Evolutionary conservation across 1,139 yeast genomes (phyloP), one percentile per base, ranked within the genome.

Genomic region (Kodamaea suecica): DNA sequence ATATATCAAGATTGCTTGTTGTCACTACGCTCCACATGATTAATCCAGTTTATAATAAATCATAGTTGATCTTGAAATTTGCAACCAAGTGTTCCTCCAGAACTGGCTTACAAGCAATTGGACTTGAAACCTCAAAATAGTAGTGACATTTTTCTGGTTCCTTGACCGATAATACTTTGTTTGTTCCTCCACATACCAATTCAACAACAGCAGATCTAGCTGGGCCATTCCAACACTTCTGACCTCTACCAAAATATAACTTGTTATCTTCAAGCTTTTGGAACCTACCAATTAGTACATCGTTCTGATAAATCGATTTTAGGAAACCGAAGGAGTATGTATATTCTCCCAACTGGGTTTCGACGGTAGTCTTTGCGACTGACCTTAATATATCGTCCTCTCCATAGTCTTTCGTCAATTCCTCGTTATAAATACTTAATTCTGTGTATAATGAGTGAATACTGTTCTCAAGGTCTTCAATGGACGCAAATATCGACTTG

Each of bases 161-260:
- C 30, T 81, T 68, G 4, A 90, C 95, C 3, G 78, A 60, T 19
- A 79, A 37, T 20, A 94, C 63, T 40, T 72, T 67, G 29, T 74
- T 64, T 2, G 65, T 61, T 3, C 63, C 55, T 1, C 95, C 95
- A 60, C 99, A 94, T 14, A 66, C 64, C 40, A 92, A 55, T 17
- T 70, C 68, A 3, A 86, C 80, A 8, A 60, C 61, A 0, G 88
- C 90, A 23, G 82, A 73, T 54, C 99, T 76, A 19, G 66, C 58
- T 3, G 97, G 97, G 0, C 98, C 98, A 55, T 88, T 86, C 97
- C 98, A 92, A 59, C 99, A 94, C 52, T 73, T 73, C 33, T 80
- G 80, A n/a, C 99, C 99, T 23, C 68, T 57, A 4, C 57, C 65
- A 52, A 67, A 90, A 30, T 44, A 40, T 31, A 69, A 43, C 19